phyloP scores from a whole-genome alignment of 352 stramenopile species.

The Globisporangium mamillatum region DNA sequence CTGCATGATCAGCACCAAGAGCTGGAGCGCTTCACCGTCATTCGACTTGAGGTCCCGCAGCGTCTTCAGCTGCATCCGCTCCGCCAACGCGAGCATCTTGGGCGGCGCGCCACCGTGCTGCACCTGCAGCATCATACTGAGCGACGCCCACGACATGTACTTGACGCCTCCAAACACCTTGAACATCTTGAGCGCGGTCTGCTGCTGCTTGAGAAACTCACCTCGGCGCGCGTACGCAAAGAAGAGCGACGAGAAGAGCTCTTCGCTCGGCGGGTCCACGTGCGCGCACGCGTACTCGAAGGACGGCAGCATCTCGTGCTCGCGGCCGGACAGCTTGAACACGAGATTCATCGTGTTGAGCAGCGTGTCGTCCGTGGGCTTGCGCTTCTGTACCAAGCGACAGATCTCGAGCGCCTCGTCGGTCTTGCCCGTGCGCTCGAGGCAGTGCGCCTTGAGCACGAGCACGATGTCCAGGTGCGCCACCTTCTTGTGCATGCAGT shows the following conservation, averaged over 20 bases:
- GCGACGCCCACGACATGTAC: conserved; percentile 78
- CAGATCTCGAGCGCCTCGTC: conserved; percentile 77
- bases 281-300: conserved; percentile 68
- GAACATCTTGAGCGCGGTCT: conserved; percentile 86
- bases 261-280: conserved; percentile 50
- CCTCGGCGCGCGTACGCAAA: conserved; percentile 57
- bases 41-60: conserved; percentile 51
- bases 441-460: conserved; percentile 82
- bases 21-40: conserved; percentile 68
- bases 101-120: conserved; percentile 53
- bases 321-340: conserved; percentile 65
- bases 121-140: conserved; percentile 86
- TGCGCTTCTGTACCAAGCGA: conserved; percentile 50
- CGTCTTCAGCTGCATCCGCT: conserved; percentile 81
- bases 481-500: conserved; percentile 80
- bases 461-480: conserved; percentile 75
- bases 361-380: conserved; percentile 80
- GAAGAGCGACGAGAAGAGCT: conserved; percentile 74
- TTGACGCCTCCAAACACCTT: conserved; percentile 71
- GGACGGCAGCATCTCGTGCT: conserved; percentile 78
- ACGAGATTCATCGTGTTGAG: conserved; percentile 85
- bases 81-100: conserved; percentile 74
- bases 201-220: conserved; percentile 84
- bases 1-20: conserved; percentile 72
- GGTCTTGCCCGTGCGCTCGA: conserved; percentile 67